phyloP scores from a whole-genome alignment of 2,329 filamentous ascomycete species.

The Phialophora expanda region DNA sequence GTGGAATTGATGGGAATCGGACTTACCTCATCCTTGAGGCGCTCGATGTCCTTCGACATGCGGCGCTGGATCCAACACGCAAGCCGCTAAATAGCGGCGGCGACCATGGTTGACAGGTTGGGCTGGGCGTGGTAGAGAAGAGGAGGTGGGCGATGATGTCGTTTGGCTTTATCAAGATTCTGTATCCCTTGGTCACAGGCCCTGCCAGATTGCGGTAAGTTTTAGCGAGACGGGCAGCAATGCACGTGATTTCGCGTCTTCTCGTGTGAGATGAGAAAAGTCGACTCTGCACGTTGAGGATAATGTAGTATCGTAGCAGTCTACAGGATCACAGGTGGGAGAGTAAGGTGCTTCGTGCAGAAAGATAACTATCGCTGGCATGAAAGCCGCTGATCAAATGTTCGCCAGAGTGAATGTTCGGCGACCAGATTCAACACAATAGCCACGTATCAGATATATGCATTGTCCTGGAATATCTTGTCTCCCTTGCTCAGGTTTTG shows the following conservation, averaged over 20 bases:
- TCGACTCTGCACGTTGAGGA: neutral
- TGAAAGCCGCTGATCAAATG: neutral
- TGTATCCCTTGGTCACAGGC: neutral
- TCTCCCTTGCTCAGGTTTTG: neutral
- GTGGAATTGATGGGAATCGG: neutral
- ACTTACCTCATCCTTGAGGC: conserved; percentile 71
- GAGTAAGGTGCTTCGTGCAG: neutral
- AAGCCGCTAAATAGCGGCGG: conserved; percentile 6
- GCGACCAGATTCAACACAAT: neutral
- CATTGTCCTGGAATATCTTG: neutral
- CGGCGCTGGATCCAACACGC: conserved; percentile 51
- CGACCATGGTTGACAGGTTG: neutral
- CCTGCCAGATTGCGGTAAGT: conserved; percentile 1
- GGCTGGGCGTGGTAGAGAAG: conserved; percentile 2
- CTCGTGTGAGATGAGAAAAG: neutral
- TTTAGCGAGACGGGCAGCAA: conserved; percentile 6
- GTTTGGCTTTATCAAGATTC: conserved; percentile 6
- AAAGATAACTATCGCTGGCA: neutral
- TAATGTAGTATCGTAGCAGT: neutral
- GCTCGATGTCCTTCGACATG: conserved; percentile 66
- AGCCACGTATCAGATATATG: neutral
- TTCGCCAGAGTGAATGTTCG: neutral
- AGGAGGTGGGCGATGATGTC: conserved; percentile 13
- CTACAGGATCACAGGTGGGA: neutral
- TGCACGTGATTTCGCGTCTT: conserved; percentile 24